Base-by-base conservation (phyloP, 495 filamentous ascomycete species). In the Penicillium malachiteum region DNA sequence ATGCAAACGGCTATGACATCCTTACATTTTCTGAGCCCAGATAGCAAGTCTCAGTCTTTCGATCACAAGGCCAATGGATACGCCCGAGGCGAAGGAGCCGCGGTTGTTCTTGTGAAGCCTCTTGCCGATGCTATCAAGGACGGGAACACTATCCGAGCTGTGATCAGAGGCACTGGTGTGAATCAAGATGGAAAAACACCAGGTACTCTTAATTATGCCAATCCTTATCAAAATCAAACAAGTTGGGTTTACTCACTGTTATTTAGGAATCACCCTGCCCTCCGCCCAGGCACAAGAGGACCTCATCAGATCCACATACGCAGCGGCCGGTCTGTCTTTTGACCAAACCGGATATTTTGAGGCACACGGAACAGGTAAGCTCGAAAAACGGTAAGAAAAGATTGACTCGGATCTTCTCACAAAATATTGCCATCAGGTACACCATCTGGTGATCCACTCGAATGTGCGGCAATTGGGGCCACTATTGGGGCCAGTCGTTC, bases 371-470 rank as follows among this genome's bases (percentile, higher is more conserved):
- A 84, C 82, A 0, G 81, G 82, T n/a, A n/a, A n/a, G n/a, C n/a
- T n/a, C n/a, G n/a, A n/a, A n/a, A n/a, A n/a, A n/a, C n/a, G n/a
- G n/a, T n/a, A n/a, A n/a, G n/a, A n/a, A n/a, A n/a, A n/a, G n/a
- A n/a, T n/a, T n/a, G n/a, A n/a, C n/a, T n/a, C n/a, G n/a, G n/a
- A n/a, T n/a, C n/a, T n/a, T n/a, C n/a, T n/a, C n/a, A n/a, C n/a
- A n/a, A n/a, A n/a, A n/a, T n/a, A n/a, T n/a, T n/a, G n/a, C n/a
- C n/a, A n/a, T n/a, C n/a, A n/a, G n/a, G n/a, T 13, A 84, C 81
- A 42, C 6, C 80, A 21, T 86, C 84, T 0, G 85, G 84, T 4
- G 87, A 88, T 59, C 84, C 85, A 0, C 77, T 82, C 3, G 87
- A 90, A 58, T 69, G 74, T 0, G 69, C 65, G 4, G 84, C 84